Conservation (phyloP, 331 rosid species). For the Cydonia oblonga region DNA sequence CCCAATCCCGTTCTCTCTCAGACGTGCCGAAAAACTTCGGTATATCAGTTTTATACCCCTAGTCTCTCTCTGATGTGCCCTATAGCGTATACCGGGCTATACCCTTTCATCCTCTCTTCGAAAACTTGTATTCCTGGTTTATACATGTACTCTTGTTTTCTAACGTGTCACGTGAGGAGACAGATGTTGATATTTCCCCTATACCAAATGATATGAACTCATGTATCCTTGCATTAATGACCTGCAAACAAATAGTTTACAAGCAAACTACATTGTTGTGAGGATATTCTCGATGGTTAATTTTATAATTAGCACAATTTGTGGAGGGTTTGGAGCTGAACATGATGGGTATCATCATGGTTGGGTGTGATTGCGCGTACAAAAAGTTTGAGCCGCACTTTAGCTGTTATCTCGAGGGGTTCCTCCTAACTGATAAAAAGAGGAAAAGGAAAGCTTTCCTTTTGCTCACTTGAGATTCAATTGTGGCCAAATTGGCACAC, state of each 20-base stretch:
- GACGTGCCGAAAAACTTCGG: not conserved
- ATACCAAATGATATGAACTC: no score
- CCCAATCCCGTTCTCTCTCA: no score
- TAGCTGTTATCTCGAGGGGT: slow-evolving; percentile 17
- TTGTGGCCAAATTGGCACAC: slow-evolving; percentile 14
- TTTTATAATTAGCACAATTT: not conserved
- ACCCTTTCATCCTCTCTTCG: no score
- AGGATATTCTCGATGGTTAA: no score
- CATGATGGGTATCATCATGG: not conserved
- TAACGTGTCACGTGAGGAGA: not conserved
- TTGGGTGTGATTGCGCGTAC: not conserved
- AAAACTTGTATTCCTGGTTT: no score
- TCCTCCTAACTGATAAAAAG: slow-evolving; percentile 12
- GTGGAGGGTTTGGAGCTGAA: not conserved
- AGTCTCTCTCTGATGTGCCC: not conserved
- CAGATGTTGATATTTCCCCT: no score
- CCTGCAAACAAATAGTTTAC: not conserved
- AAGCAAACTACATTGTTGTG: no score
- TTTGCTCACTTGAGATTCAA: slow-evolving; percentile 13
- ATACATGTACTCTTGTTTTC: no score
- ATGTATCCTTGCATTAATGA: not conserved
- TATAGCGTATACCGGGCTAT: no score
- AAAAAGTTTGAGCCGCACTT: slow-evolving; percentile 5
- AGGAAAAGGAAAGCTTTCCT: slow-evolving; percentile 4
- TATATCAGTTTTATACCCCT: not conserved